These are phyloP conservation scores for thale cress (Arabidopsis thaliana) DNA, from an alignment of 345 rosid genomes.

Conservation along the genomic window DNA sequence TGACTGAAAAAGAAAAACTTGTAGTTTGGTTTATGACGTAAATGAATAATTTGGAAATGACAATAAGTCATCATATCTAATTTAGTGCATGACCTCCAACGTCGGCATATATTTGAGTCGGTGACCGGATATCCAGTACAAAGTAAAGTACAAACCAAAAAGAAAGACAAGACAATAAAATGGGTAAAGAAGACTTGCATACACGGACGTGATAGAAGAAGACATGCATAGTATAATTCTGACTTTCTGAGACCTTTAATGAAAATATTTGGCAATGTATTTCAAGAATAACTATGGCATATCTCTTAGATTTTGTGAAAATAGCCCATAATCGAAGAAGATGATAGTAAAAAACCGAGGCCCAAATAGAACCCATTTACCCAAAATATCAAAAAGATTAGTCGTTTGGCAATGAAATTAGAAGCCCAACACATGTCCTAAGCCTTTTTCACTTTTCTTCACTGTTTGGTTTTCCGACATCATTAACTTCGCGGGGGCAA, in stretches of 20 bases:
- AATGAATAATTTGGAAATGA: too few species aligned
- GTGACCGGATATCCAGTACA: too few species aligned
- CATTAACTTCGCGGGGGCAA: conserved; percentile 7
- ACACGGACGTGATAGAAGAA: not conserved
- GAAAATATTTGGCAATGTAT: not conserved
- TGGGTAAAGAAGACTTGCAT: not conserved
- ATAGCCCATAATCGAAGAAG: not conserved
- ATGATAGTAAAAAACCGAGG: not conserved
- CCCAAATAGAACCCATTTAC: conserved; percentile 2
- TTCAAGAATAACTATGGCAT: not conserved
- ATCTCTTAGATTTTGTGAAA: not conserved
- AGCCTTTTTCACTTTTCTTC: conserved; percentile 9
- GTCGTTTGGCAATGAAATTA: not conserved
- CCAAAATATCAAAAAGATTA: not conserved
- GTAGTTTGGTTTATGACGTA: too few species aligned
- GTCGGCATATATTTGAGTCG: too few species aligned
- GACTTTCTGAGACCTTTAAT: not conserved
- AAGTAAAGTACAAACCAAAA: too few species aligned
- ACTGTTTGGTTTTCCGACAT: conserved; percentile 28
- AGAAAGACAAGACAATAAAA: too few species aligned
- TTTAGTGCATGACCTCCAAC: too few species aligned
- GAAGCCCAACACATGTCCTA: conserved; percentile 36
- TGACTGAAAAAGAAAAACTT: not conserved
- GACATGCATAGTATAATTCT: not conserved
- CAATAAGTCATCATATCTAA: too few species aligned